Conservation (phyloP, 164 flowering plant genomes). For the Umbilicus rupestris region DNA sequence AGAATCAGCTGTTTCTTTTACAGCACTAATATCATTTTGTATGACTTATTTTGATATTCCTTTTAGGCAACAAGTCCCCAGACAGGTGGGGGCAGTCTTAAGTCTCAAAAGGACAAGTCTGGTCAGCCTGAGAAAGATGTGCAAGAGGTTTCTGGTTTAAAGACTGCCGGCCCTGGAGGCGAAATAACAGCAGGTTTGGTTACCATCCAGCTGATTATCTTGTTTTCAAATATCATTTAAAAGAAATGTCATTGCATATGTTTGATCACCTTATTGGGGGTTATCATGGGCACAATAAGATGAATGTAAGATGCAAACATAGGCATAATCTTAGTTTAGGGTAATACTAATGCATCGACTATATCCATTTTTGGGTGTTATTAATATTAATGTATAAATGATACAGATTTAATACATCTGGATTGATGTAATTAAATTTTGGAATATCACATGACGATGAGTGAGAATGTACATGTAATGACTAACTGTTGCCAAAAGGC, state of each 20-base stretch:
- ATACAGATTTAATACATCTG: no score
- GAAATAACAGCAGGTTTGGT: constrained; percentile 90
- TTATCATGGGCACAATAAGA: not conserved
- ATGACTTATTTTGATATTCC: not conserved
- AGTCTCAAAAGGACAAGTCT: constrained; percentile 82
- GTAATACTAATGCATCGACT: no score
- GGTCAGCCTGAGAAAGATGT: constrained; percentile 45
- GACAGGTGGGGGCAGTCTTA: constrained; percentile 72
- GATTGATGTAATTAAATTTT: no score
- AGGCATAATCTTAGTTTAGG: no score
- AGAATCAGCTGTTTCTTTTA: not conserved
- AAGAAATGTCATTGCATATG: not conserved
- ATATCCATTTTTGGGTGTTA: no score
- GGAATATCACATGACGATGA: no score
- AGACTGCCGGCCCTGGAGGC: constrained; percentile 84
- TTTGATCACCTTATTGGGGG: not conserved
- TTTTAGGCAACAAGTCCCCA: constrained; percentile 93
- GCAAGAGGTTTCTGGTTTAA: constrained; percentile 64
- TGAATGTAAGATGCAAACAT: no score
- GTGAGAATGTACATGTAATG: no score
- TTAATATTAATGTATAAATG: no score
- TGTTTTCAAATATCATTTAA: not conserved
- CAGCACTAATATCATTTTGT: not conserved
- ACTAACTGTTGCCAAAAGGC: no score
- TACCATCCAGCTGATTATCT: not conserved